Base-by-base conservation (phyloP, 805 yeast genomes). In the Yamadazyma akitaensis region DNA sequence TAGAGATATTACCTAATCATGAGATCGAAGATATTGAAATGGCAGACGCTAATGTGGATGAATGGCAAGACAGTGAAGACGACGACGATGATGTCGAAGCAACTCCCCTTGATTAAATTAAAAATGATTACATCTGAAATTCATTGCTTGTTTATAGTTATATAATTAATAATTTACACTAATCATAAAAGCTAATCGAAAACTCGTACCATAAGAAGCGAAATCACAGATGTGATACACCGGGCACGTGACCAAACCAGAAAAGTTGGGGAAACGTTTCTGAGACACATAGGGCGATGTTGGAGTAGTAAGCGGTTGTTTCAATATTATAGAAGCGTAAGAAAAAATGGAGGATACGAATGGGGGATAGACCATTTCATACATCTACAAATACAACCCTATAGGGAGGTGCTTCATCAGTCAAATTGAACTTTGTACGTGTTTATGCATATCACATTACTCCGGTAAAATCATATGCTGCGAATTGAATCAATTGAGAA, bases 1-100 rank as follows among this genome's bases (percentile, higher is more conserved):
- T 94, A 45, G 85, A 81, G 37, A 96, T 94, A 5, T 53, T 84
- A 41, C 91, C 97, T 42, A 94, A 94, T 68, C 98, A 94, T 58
- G 90, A 85, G 49, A 69, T 74, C 2, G 75, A 72, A 13, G 76
- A 69, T 40, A 71, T 60, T 14, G 78, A 72, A 13, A 69, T 68
- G 63, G 77, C 75, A 64, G 86, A 78, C 55, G 77, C 75, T 41
- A 79, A 74, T 41, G 81, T 77, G 24, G 83, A 78, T 24, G 79
- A 79, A 48, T 79, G 83, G 84, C 73, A 79, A 45, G 84, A 80
- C 50, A 57, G 63, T 41, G 85, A 76, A 34, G 82, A 81, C 44
- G 87, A 80, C 43, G 80, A 75, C 18, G 41, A 38, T 17, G 17
- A 47, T 5, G 34, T 47, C 12, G 43, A 44, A 13, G 28, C 42